Evolutionary conservation across 139 green algal species (phyloP).

Genomic region (Yamagishiella unicocca): DNA sequence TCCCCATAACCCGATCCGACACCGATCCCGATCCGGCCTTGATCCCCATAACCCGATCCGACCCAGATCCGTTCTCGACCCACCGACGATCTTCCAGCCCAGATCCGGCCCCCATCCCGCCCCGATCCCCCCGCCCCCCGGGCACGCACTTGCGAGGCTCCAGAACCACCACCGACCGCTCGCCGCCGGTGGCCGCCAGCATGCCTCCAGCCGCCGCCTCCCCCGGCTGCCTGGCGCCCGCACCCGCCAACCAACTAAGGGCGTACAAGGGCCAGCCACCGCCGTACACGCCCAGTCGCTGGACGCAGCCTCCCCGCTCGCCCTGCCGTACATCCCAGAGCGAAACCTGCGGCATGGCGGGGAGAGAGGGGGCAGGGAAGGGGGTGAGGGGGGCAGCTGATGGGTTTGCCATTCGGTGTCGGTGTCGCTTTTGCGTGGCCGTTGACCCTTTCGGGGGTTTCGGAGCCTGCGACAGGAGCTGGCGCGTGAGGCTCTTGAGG

Average conservation of each 20-base stretch:
- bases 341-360: constrained; percentile 11
- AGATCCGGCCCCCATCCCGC: neutral
- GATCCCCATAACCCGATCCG: too few relatives aligned
- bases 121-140: neutral
- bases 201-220: constrained; percentile 1
- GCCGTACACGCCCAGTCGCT: constrained; percentile 12
- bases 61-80: too few relatives aligned
- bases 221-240: neutral
- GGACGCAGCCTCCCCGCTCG: constrained; percentile 53
- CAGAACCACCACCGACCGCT: constrained; percentile 50
- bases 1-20: too few relatives aligned
- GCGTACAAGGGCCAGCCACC: constrained; percentile 44
- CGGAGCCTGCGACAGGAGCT: too few relatives aligned
- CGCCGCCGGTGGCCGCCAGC: constrained; percentile 42
- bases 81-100: too few relatives aligned
- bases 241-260: constrained; percentile 40
- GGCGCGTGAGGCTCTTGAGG: too few relatives aligned
- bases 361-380: neutral
- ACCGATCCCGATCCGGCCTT: too few relatives aligned
- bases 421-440: too few relatives aligned
- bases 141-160: constrained; percentile 49
- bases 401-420: too few relatives aligned
- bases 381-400: too few relatives aligned
- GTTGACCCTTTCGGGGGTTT: too few relatives aligned
- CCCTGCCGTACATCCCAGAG: constrained; percentile 55